These are phyloP conservation scores for Amanita molliuscula DNA, from an alignment of 768 basidiomycete species.

Conservation along the genomic window DNA sequence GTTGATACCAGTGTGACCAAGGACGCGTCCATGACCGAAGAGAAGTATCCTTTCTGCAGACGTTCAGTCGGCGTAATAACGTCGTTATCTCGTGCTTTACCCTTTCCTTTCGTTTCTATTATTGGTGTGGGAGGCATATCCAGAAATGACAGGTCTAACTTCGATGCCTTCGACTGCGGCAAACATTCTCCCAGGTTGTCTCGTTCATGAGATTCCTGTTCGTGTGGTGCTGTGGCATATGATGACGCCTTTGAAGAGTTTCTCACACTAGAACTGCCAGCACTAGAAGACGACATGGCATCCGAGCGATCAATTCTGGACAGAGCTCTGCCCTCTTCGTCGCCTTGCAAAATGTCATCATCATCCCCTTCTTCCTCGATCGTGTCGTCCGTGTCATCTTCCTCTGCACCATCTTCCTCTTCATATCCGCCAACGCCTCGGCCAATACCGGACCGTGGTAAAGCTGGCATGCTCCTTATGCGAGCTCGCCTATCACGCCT, in stretches of 20 bases:
- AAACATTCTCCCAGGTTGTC: constrained; percentile 7
- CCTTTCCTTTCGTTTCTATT: constrained; percentile 17
- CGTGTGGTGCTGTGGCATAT: not conserved
- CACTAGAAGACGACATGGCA: not conserved
- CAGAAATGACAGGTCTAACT: constrained; percentile 23
- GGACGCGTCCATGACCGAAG: not conserved
- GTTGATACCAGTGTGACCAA: not conserved
- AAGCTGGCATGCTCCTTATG: constrained; percentile 44
- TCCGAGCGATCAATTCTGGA: constrained; percentile 5
- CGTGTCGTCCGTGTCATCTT: constrained; percentile 22
- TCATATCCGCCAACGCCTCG: constrained; percentile 23
- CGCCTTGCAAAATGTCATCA: constrained; percentile 14
- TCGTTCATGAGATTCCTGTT: not conserved
- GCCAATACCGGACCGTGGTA: constrained; percentile 16
- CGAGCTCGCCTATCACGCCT: constrained; percentile 26
- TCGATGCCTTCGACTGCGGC: constrained; percentile 20
- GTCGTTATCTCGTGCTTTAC: constrained; percentile 11
- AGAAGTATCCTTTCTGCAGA: constrained; percentile 1
- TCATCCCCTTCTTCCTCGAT: constrained; percentile 20
- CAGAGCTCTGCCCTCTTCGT: constrained; percentile 11
- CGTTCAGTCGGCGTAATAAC: constrained; percentile 7
- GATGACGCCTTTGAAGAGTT: not conserved
- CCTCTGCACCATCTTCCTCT: constrained; percentile 25
- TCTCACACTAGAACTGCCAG: constrained; percentile 3
- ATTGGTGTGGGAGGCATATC: constrained; percentile 7